Conservation (phyloP, 306 rosid genomes). For the Glycyrrhiza uralensis region DNA sequence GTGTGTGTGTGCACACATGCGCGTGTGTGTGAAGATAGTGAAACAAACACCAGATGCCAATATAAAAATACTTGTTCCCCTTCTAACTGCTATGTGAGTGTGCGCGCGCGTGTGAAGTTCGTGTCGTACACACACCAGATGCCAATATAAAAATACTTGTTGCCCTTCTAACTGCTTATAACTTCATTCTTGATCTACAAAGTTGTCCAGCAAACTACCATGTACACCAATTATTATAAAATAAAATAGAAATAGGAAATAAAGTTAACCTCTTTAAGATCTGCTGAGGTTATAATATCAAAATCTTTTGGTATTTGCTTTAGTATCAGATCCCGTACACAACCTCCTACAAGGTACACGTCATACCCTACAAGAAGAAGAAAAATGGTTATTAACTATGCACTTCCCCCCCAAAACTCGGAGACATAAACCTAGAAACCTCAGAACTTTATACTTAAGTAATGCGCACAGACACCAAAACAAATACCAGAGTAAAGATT, state of each 20-base stretch:
- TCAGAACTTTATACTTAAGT: background rate
- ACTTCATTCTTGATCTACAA: background rate
- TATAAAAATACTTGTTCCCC: slow-evolving; percentile 1
- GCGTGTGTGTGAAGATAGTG: no score
- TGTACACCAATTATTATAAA: background rate
- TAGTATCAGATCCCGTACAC: slow-evolving; percentile 49
- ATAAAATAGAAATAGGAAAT: slow-evolving; percentile 20
- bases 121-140: background rate
- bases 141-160: slow-evolving; percentile 10
- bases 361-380: slow-evolving; percentile 37
- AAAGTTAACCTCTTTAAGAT: slow-evolving; percentile 67
- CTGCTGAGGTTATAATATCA: slow-evolving; percentile 69
- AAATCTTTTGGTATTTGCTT: slow-evolving; percentile 49
- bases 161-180: background rate
- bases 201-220: background rate
- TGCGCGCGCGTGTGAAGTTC: no score
- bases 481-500: background rate
- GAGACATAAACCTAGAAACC: slow-evolving; percentile 15
- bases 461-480: background rate
- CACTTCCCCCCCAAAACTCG: slow-evolving; percentile 18
- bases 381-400: slow-evolving; percentile 17
- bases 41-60: background rate
- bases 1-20: no score
- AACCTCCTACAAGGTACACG: slow-evolving; percentile 53
- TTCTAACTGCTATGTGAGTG: no score